These are phyloP conservation scores for Nepenthes gracilis DNA, from an alignment of 148 eudicot species.

Conservation along the genomic window DNA sequence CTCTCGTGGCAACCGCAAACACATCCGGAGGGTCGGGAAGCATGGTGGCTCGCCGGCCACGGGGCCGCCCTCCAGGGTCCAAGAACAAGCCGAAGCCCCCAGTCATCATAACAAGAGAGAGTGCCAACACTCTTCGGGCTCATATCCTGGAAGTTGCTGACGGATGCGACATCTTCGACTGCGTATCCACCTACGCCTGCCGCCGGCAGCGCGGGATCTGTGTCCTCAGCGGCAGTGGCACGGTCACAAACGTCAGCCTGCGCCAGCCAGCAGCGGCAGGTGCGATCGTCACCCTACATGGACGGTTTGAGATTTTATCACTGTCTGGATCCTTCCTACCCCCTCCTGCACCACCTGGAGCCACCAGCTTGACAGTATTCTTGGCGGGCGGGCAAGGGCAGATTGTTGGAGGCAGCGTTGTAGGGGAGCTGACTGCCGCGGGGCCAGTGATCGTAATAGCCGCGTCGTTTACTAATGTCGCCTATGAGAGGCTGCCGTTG, in stretches of 20 bases:
- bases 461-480: constrained; percentile 58
- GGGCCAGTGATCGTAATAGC: constrained; percentile 74
- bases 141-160: constrained; percentile 52
- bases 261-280: constrained; percentile 52
- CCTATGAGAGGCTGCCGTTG: constrained; percentile 56
- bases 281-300: constrained; percentile 47
- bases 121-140: constrained; percentile 63
- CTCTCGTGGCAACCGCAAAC: constrained; percentile 11
- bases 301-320: constrained; percentile 62
- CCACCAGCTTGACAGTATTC: constrained; percentile 50
- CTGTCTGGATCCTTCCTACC: constrained; percentile 56
- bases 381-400: constrained; percentile 81
- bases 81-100: constrained; percentile 70
- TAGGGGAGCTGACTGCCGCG: constrained; percentile 52
- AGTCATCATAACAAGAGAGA: constrained; percentile 58
- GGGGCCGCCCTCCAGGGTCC: constrained; percentile 66
- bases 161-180: constrained; percentile 52
- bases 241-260: constrained; percentile 55
- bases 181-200: constrained; percentile 47
- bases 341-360: constrained; percentile 73
- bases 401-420: constrained; percentile 66
- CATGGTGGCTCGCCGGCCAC: constrained; percentile 39
- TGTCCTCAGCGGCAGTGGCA: constrained; percentile 52
- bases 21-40: constrained; percentile 11
- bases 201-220: constrained; percentile 72